A percentile compares a stretch with the other conserved stretches of the same genome.
Conservation (phyloP, 2,329 filamentous ascomycete species). For the Lasiodiplodia theobromae region DNA sequence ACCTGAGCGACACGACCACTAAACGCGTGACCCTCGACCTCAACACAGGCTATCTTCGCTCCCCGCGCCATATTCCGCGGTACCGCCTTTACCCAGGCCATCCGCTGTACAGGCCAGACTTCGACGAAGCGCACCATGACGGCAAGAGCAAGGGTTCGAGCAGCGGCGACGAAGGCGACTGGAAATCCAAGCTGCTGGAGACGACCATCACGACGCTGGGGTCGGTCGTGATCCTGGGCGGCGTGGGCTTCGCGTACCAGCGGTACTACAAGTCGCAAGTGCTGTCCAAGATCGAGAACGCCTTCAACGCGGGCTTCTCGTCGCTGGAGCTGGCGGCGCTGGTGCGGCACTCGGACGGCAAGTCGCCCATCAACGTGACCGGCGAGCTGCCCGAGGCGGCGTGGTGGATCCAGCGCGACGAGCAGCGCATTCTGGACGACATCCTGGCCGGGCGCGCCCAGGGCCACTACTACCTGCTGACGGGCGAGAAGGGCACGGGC, state of each 20-base stretch:
- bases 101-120: neutral
- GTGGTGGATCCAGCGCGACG: slow-evolving; percentile 78
- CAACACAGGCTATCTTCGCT: slow-evolving; percentile 18
- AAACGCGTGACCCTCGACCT: neutral
- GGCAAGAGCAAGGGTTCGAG: neutral
- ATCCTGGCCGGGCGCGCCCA: slow-evolving; percentile 73
- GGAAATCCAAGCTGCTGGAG: slow-evolving; percentile 37
- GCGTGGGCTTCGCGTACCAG: slow-evolving; percentile 45
- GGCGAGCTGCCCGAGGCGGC: slow-evolving; percentile 39
- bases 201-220: slow-evolving; percentile 45
- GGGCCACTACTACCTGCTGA: slow-evolving; percentile 84
- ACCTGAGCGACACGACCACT: slow-evolving; percentile 16
- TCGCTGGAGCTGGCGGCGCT: slow-evolving; percentile 44
- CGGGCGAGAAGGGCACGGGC: slow-evolving; percentile 89
- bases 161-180: neutral
- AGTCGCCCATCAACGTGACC: slow-evolving; percentile 36
- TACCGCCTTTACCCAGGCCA: slow-evolving; percentile 15
- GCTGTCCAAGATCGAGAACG: slow-evolving; percentile 43
- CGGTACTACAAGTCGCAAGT: slow-evolving; percentile 43
- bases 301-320: slow-evolving; percentile 43
- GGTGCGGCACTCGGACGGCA: slow-evolving; percentile 41
- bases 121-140: neutral
- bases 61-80: slow-evolving; percentile 9
- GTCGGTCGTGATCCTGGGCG: slow-evolving; percentile 42
- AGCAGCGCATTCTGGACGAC: slow-evolving; percentile 75